These are phyloP conservation scores for Exophiala spinifera DNA, from an alignment of 2,329 filamentous ascomycete genomes.

Conservation along the genomic window DNA sequence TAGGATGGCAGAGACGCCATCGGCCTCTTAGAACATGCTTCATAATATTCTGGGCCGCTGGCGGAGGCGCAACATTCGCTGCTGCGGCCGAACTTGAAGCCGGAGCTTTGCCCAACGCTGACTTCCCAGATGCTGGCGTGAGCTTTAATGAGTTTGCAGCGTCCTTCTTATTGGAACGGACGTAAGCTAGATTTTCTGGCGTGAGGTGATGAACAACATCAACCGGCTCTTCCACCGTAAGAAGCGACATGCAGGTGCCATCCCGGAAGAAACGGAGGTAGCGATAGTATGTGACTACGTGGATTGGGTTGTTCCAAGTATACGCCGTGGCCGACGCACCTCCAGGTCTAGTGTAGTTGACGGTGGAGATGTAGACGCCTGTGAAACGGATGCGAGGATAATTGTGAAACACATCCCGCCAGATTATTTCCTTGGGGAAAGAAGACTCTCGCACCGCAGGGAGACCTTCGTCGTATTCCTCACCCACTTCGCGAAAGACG, in stretches of 20 bases:
- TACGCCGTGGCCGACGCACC: slow-evolving; percentile 66
- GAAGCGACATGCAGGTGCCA: slow-evolving; percentile 74
- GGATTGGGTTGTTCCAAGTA: slow-evolving; percentile 78
- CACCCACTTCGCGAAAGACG: slow-evolving; percentile 27
- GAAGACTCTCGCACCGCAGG: slow-evolving; percentile 23
- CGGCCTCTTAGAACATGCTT: slow-evolving; percentile 64
- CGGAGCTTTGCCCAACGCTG: slow-evolving; percentile 25
- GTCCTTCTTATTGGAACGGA: slow-evolving; percentile 29
- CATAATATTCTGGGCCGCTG: slow-evolving; percentile 56
- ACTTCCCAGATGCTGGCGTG: slow-evolving; percentile 27
- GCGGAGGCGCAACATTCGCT: slow-evolving; percentile 34
- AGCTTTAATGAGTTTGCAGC: slow-evolving; percentile 16
- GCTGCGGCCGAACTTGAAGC: slow-evolving; percentile 38
- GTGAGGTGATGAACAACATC: slow-evolving; percentile 84
- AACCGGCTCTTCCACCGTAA: slow-evolving; percentile 76
- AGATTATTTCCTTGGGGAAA: slow-evolving; percentile 38
- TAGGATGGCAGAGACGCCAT: slow-evolving; percentile 61
- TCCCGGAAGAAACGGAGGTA: slow-evolving; percentile 95
- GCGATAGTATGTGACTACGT: slow-evolving; percentile 96
- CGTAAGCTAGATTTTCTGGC: slow-evolving; percentile 59
- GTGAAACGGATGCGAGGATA: slow-evolving; percentile 90
- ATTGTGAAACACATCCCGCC: slow-evolving; percentile 69
- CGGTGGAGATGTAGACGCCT: slow-evolving; percentile 92
- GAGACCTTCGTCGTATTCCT: slow-evolving; percentile 31
- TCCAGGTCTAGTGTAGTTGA: slow-evolving; percentile 88